Conservation (phyloP, 192 early-diverging fungal genomes). For the Coemansia sp. region DNA sequence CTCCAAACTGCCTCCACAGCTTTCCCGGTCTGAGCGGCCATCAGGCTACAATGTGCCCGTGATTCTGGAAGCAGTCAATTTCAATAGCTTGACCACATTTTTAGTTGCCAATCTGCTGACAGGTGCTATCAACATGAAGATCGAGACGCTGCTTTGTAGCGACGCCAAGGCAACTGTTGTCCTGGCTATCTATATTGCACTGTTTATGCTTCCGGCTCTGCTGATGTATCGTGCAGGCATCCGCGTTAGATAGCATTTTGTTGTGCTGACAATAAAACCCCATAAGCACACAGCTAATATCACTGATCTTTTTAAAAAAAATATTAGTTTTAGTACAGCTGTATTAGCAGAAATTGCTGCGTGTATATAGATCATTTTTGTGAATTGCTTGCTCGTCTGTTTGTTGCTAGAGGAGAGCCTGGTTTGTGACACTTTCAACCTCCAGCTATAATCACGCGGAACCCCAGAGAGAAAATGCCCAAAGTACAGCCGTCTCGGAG, state of each 20-base stretch:
- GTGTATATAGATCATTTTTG: no score
- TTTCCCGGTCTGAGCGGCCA: constrained; percentile 36
- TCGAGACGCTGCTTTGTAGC: constrained; percentile 71
- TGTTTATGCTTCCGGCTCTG: constrained; percentile 50
- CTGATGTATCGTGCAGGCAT: constrained; percentile 18
- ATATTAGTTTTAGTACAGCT: no score
- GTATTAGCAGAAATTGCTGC: no score
- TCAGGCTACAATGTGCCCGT: constrained; percentile 54
- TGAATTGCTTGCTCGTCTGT: no score
- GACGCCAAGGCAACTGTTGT: constrained; percentile 47
- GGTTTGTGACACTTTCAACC: not conserved
- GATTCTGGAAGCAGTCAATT: constrained; percentile 69
- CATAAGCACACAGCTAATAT: no score
- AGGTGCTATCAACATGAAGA: constrained; percentile 75
- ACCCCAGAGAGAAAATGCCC: constrained; percentile 57
- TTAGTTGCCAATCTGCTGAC: constrained; percentile 88
- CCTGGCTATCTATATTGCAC: constrained; percentile 56
- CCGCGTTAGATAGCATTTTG: constrained; percentile 15
- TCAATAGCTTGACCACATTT: constrained; percentile 81
- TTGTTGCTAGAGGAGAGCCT: no score
- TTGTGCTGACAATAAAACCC: no score
- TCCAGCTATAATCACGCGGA: not conserved
- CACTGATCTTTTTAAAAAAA: no score
- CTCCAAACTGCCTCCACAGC: constrained; percentile 49
- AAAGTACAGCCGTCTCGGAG: constrained; percentile 63